These are phyloP conservation scores for Neonectria coccinea DNA, from an alignment of 2,329 filamentous ascomycete species.

Conservation along the genomic window DNA sequence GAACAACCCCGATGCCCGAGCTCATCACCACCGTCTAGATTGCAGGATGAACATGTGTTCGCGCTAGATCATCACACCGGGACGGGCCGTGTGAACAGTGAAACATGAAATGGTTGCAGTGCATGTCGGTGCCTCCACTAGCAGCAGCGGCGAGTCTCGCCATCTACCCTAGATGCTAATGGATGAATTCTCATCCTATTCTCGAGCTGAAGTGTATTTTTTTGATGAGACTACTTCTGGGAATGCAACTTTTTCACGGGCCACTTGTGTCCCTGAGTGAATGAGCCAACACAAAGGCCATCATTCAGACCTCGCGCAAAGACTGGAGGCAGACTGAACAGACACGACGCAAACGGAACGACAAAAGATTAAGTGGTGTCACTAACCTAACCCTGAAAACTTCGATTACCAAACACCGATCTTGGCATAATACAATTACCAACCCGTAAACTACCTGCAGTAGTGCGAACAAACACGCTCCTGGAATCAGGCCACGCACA, in stretches of 20 bases:
- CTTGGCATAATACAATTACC: background rate
- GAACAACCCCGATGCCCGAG: too few species aligned
- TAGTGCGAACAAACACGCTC: background rate
- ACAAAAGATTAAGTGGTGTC: too few species aligned
- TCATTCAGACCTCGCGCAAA: too few species aligned
- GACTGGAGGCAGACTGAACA: too few species aligned
- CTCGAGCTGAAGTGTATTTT: too few species aligned
- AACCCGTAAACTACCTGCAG: background rate
- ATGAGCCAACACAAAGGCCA: too few species aligned
- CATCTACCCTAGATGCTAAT: background rate
- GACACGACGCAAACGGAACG: too few species aligned
- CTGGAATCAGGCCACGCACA: background rate
- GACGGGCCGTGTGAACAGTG: background rate
- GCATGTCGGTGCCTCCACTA: background rate
- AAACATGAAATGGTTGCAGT: background rate
- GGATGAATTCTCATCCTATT: background rate
- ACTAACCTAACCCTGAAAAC: too few species aligned
- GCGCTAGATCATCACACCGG: background rate
- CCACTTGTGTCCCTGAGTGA: background rate
- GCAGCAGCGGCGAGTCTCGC: background rate
- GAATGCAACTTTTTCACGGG: background rate
- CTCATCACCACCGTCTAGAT: too few species aligned
- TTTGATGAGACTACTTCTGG: too few species aligned
- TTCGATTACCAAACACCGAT: background rate
- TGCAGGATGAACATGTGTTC: background rate